Evolutionary conservation across 306 rosid genomes (phyloP), one percentile per base, ranked within the genome.

Genomic region (Sophora flavescens): DNA sequence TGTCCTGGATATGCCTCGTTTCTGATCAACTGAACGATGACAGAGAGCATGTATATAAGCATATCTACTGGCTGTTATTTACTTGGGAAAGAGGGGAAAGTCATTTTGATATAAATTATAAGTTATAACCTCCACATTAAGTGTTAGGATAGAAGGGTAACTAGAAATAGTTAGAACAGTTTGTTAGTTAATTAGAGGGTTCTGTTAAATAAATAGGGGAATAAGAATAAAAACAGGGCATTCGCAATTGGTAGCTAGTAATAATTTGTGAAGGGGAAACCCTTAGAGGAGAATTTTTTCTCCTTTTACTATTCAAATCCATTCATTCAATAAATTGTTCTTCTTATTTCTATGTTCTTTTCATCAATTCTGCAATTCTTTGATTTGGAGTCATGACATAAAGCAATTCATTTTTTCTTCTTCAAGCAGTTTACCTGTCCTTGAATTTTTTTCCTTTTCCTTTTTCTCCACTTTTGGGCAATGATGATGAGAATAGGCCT

Each of bases 401-500:
- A 45, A 72, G 15, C 30, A 28, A 18, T 13, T 54, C 15, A 4
- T 35, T 38, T 42, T 74, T 45, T 28, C 22, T 45, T 28, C 22
- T 33, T 54, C 14, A 15, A 67, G 52, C 10, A 12, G 44, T 35
- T 41, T 57, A 4, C 39, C 41, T 67, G 12, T 35, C 41, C 78
- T 62, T 51, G 47, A 51, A 6, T 52, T 54, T 50, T 69, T 30
- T 30, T 30, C 32, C 1, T 11, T 42, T 30, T 57, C 15, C 2
- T 15, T 41, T 50, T 14, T 26, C 18, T 4, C 17, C 72, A 0
- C 48, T n/a, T 35, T 47, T 56, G 48, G 56, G 30, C 69, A 16
- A 30, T 32, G 64, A 63, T 66, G 71, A 44, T 56, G 71, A 58
- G 51, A 38, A 16, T 26, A 45, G 65, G 2, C 50, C 65, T 62